Evolutionary conservation across 768 basidiomycete species (phyloP).

Genomic region (Cystobasidium ongulense): DNA sequence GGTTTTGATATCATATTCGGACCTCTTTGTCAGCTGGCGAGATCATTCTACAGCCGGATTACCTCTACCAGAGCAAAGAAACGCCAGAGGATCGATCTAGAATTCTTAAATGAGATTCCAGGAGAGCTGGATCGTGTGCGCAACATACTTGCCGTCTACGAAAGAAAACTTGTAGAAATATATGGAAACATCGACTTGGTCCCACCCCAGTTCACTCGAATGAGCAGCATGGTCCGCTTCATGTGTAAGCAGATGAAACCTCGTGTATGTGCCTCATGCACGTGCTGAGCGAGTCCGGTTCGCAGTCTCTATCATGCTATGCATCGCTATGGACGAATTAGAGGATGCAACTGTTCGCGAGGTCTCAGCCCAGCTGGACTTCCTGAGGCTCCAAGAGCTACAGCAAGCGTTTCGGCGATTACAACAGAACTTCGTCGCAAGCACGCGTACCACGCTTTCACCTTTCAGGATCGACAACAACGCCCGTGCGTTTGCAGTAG

Average conservation of each 20-base stretch:
- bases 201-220: background rate
- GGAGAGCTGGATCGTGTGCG: background rate
- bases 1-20: conserved; percentile 5
- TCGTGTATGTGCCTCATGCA: background rate
- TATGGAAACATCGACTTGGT: background rate
- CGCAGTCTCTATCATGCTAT: background rate
- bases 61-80: background rate
- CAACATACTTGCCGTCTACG: background rate
- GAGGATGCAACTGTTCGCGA: background rate
- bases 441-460: background rate
- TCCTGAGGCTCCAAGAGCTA: background rate
- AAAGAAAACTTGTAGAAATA: background rate
- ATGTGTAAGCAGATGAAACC: background rate
- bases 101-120: background rate
- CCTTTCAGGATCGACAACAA: background rate
- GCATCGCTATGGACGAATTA: background rate
- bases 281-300: background rate
- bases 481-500: background rate
- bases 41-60: background rate
- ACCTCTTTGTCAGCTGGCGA: background rate
- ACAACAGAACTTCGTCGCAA: background rate
- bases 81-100: background rate
- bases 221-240: conserved; percentile 10
- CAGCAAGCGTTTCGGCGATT: background rate
- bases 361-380: background rate